Evolutionary conservation across 2,329 filamentous ascomycete genomes (phyloP), one percentile per base, ranked within the genome.

Genomic region (Aureobasidium lini): DNA sequence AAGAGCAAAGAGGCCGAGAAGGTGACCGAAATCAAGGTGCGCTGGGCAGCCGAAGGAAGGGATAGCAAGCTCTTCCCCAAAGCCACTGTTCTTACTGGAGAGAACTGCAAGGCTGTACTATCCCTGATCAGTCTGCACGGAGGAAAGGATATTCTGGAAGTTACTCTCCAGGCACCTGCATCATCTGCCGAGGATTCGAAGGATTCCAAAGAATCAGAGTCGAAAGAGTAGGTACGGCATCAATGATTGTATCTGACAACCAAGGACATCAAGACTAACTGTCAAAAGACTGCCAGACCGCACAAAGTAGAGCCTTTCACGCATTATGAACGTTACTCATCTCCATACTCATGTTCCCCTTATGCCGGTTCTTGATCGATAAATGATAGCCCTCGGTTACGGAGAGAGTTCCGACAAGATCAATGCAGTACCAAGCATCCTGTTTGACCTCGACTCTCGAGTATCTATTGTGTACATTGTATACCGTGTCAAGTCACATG

Each of bases 101-200:
- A 69, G 23, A 73, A 73, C 62, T 59, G 65, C 34, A 66, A 66
- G 60, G 64, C 71, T 5, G 65, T 69, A 37, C 58, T 73, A 46
- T 62, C 61, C 42, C 66, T 72, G 64, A 67, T 73, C 65, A 63
- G 63, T 11, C 60, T 64, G 37, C 68, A 69, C 16, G 64, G 66
- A 9, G 70, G 68, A 42, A 68, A 68, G 62, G 71, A 73, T 61
- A 67, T 71, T 13, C 63, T 73, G 46, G 70, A 73, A 56, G 66
- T 72, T 4, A 68, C 68, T 56, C 46, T 72, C 32, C 54, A 60
- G 57, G 32, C 18, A 11, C 53, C 57, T 15, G 57, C 56, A 23
- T 44, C 52, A 23, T 44, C 52, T 10, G 13, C 52, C 7, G 52
- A 56, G 16, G 52, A 56, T 10, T 56, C 52, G 13, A 37, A 46